Conservation (phyloP, 805 yeast species). For the Candida patagonica region DNA sequence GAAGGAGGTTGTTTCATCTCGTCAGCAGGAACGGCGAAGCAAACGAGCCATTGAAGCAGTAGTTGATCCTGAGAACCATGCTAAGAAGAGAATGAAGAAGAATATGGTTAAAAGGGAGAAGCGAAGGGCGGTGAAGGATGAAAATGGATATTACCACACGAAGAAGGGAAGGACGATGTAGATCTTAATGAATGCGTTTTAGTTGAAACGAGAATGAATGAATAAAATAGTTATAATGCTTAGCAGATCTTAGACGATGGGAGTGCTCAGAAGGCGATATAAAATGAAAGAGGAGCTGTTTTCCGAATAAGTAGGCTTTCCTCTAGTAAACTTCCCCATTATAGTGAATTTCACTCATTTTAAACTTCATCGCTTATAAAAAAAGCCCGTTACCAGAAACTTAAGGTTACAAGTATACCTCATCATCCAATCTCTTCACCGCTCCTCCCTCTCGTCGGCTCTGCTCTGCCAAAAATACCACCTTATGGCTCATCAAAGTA, state of each 20-base stretch:
- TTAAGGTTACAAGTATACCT: neutral
- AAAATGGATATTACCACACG: constrained; percentile 61
- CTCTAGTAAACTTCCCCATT: too few relatives aligned
- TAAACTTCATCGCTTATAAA: too few relatives aligned
- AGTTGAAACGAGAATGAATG: too few relatives aligned
- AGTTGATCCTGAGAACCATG: constrained; percentile 73
- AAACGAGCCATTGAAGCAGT: constrained; percentile 69
- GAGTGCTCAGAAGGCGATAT: too few relatives aligned
- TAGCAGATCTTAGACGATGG: too few relatives aligned
- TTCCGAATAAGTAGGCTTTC: too few relatives aligned
- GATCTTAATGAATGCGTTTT: neutral
- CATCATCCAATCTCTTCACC: constrained; percentile 2
- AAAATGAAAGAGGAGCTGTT: too few relatives aligned
- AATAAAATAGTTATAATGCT: too few relatives aligned
- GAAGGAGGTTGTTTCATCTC: constrained; percentile 45
- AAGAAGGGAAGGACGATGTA: constrained; percentile 27
- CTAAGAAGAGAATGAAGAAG: constrained; percentile 65
- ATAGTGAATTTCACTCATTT: too few relatives aligned
- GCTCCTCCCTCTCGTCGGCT: constrained; percentile 10
- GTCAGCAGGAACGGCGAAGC: constrained; percentile 68
- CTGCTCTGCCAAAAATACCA: constrained; percentile 21
- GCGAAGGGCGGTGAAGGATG: constrained; percentile 67
- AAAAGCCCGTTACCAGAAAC: too few relatives aligned
- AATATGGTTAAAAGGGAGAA: constrained; percentile 70
- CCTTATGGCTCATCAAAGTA: constrained; percentile 16